Percentiles rank a stretch among this genome's conserved stretches.
These are phyloP conservation scores for Fusarium illudens DNA, from an alignment of 2,329 filamentous ascomycete genomes.

Conservation along the genomic window DNA sequence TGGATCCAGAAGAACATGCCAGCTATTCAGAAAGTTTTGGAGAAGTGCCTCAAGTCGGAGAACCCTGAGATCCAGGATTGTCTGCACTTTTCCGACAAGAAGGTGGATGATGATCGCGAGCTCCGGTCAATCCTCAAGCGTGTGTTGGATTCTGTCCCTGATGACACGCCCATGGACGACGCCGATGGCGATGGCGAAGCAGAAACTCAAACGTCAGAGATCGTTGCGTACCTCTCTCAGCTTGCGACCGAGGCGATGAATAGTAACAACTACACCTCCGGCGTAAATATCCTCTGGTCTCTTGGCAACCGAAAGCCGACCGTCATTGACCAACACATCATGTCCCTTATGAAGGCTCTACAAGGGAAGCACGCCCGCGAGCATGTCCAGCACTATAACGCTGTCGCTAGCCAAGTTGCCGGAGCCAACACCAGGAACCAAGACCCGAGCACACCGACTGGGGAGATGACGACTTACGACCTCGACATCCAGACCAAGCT, in stretches of 20 bases:
- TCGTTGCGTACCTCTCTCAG: slow-evolving; percentile 84
- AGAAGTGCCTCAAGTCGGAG: slow-evolving; percentile 88
- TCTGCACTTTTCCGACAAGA: slow-evolving; percentile 77
- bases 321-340: slow-evolving; percentile 89
- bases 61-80: slow-evolving; percentile 94
- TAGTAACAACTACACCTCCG: slow-evolving; percentile 81
- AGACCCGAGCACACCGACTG: slow-evolving; percentile 61
- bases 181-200: slow-evolving; percentile 85
- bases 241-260: slow-evolving; percentile 89
- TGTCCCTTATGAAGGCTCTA: slow-evolving; percentile 89
- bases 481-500: slow-evolving; percentile 88
- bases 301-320: slow-evolving; percentile 84
- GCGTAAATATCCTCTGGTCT: slow-evolving; percentile 93
- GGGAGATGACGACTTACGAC: slow-evolving; percentile 76
- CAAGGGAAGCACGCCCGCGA: slow-evolving; percentile 92
- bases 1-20: slow-evolving; percentile 86
- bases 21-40: slow-evolving; percentile 84
- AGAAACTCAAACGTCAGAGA: slow-evolving; percentile 84
- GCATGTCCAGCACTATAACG: slow-evolving; percentile 81
- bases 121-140: slow-evolving; percentile 80
- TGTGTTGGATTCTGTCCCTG: slow-evolving; percentile 87
- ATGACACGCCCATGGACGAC: slow-evolving; percentile 75
- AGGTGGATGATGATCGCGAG: slow-evolving; percentile 73
- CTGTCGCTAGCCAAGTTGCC: slow-evolving; percentile 61
- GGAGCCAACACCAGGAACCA: slow-evolving; percentile 55